A percentile compares a stretch with the other conserved stretches of the same genome.
phyloP scores from a whole-genome alignment of 441 rosid genomes.

The Pelargonium citronellum region DNA sequence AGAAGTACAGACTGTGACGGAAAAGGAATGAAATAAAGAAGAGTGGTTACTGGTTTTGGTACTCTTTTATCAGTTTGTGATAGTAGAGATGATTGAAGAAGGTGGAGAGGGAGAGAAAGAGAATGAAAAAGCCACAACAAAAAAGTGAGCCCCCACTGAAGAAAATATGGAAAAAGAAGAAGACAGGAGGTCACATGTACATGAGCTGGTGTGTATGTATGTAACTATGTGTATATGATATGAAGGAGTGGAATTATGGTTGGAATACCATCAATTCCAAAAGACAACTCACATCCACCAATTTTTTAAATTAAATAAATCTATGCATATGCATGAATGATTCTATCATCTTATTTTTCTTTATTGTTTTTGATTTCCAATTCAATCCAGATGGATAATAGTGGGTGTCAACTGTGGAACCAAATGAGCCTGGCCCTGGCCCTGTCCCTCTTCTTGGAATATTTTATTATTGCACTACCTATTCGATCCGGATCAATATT shows the following conservation, averaged over 20 bases:
- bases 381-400: too few species aligned
- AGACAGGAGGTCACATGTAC: constrained; percentile 28
- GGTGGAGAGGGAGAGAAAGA: not conserved
- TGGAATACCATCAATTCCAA: not conserved
- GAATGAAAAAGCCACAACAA: constrained; percentile 1
- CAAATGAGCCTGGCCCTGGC: too few species aligned
- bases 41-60: not conserved
- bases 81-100: not conserved
- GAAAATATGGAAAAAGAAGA: not conserved
- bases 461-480: too few species aligned
- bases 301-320: too few species aligned
- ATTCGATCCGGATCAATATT: too few species aligned
- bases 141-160: not conserved
- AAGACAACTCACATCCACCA: not conserved
- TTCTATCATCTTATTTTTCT: too few species aligned
- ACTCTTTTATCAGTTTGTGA: constrained; percentile 1
- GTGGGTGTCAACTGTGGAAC: too few species aligned
- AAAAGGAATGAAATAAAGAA: too few species aligned
- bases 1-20: not conserved
- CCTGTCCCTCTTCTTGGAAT: too few species aligned
- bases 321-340: too few species aligned
- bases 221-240: not conserved
- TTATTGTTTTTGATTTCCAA: too few species aligned
- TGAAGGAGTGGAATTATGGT: not conserved
- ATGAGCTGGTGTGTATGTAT: constrained; percentile 20